phyloP scores from a whole-genome alignment of 2,329 filamentous ascomycete genomes.

The Chalaropsis ovoidea region DNA sequence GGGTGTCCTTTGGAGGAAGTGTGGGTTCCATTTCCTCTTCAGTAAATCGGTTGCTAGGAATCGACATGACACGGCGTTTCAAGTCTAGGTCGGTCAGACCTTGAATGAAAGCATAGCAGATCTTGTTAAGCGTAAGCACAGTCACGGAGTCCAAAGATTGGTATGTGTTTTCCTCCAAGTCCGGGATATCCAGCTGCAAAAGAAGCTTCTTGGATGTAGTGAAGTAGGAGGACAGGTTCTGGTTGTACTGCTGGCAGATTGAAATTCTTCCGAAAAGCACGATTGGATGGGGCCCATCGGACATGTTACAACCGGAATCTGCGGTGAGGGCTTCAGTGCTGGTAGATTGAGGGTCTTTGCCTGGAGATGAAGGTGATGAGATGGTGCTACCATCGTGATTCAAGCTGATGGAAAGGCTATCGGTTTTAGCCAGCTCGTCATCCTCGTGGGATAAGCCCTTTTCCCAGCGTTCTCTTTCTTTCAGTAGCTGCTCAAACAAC shows the following conservation, averaged over 20 bases:
- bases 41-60: slow-evolving; percentile 19
- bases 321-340: neutral
- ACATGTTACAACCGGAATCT: neutral
- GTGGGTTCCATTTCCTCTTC: slow-evolving; percentile 10
- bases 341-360: neutral
- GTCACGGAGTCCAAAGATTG: neutral
- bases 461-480: slow-evolving; percentile 64
- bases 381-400: neutral
- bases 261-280: slow-evolving; percentile 20
- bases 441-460: slow-evolving; percentile 34
- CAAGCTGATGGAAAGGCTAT: neutral
- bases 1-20: neutral
- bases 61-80: slow-evolving; percentile 4
- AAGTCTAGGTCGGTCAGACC: slow-evolving; percentile 17
- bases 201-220: slow-evolving; percentile 23
- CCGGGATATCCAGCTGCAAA: slow-evolving; percentile 18
- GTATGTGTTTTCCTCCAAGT: slow-evolving; percentile 17
- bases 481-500: slow-evolving; percentile 50
- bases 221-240: slow-evolving; percentile 22
- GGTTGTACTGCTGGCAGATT: slow-evolving; percentile 19
- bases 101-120: slow-evolving; percentile 24
- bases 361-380: neutral
- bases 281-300: neutral
- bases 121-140: slow-evolving; percentile 19
- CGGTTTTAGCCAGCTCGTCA: neutral